Evolutionary conservation across 495 filamentous ascomycete genomes (phyloP), one percentile per base, ranked within the genome.

Genomic region (Darksidea phi): DNA sequence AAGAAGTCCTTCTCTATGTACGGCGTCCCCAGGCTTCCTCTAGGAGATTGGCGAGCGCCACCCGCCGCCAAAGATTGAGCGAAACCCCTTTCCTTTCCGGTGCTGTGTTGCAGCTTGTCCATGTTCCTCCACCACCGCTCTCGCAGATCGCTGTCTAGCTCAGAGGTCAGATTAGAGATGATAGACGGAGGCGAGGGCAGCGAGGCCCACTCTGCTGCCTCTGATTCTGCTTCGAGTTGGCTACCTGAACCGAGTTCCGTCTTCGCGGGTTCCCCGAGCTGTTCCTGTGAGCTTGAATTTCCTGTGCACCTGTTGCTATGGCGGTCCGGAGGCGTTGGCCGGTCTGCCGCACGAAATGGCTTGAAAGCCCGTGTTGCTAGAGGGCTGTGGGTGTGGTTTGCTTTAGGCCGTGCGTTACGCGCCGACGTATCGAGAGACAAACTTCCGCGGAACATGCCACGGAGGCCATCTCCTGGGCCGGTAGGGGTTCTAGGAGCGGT

Each of bases 81-180:
- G 52, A 6, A 43, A 13, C 15, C 41, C 36, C 7, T 8, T 43
- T 13, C 41, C 41, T 15, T 43, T n/a, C 5, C 34, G 11, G 26
- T 45, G 11, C 43, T 23, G 23, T 26, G 23, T 24, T 57, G 37
- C 41, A 59, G 13, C 20, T 18, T 13, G 10, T 34, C 38, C 17
- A 52, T 25, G 18, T 58, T 46, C 21, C 53, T 57, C 61, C 61
- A 63, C 61, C 61, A 63, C 48, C 47, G 1, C 1, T 63, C 53
- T 18, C 36, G 20, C 1, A n/a, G 32, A 21, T 58, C 18, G 41
- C 13, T 3, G 41, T 43, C 53, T 58, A 36, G 17, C 34, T 57
- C 54, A 34, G 37, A 41, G 42, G 42, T 26, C 48, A 43, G 48
- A 48, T 54, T 49, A 32, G n/a, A 18, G 13, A 48, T 38, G 21